Evolutionary conservation across 768 basidiomycete species (phyloP).

Genomic region (Macrolepiota albuminosa): DNA sequence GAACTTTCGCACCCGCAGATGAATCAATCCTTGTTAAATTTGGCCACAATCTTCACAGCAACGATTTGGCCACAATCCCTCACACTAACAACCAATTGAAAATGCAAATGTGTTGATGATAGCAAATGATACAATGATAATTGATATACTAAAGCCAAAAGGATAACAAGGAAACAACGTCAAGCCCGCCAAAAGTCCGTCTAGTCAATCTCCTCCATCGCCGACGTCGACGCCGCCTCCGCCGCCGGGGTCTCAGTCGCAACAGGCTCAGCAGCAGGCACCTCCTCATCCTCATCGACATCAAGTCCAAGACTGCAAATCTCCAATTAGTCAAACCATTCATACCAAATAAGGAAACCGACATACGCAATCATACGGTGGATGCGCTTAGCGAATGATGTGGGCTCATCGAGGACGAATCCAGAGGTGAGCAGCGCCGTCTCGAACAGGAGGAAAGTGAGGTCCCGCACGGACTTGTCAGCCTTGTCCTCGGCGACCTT

Average conservation of each 20-base stretch:
- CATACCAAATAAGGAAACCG: not conserved
- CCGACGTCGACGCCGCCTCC: slow-evolving; percentile 66
- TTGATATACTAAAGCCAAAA: slow-evolving; percentile 20
- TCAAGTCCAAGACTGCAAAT: slow-evolving; percentile 68
- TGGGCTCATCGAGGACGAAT: slow-evolving; percentile 94
- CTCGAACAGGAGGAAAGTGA: slow-evolving; percentile 95
- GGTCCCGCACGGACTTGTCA: slow-evolving; percentile 96
- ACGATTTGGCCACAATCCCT: too few species aligned
- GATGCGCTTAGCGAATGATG: slow-evolving; percentile 93
- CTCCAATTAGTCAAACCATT: not conserved
- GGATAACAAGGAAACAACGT: slow-evolving; percentile 18
- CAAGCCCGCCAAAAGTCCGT: slow-evolving; percentile 17
- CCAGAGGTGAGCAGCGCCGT: slow-evolving; percentile 93
- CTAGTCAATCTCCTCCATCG: slow-evolving; percentile 98
- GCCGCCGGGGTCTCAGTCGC: slow-evolving; percentile 47
- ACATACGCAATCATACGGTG: slow-evolving; percentile 90
- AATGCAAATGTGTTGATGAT: not conserved
- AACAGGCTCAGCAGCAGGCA: slow-evolving; percentile 30
- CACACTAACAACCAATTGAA: not conserved
- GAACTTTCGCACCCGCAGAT: too few species aligned
- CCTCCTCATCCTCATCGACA: slow-evolving; percentile 68
- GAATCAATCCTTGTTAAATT: too few species aligned
- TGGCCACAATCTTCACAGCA: too few species aligned
- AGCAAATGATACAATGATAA: slow-evolving; percentile 20
- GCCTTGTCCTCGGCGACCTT: slow-evolving; percentile 97